These are phyloP conservation scores for Ettlia oleoabundans DNA, from an alignment of 139 green algal species.

Conservation along the genomic window DNA sequence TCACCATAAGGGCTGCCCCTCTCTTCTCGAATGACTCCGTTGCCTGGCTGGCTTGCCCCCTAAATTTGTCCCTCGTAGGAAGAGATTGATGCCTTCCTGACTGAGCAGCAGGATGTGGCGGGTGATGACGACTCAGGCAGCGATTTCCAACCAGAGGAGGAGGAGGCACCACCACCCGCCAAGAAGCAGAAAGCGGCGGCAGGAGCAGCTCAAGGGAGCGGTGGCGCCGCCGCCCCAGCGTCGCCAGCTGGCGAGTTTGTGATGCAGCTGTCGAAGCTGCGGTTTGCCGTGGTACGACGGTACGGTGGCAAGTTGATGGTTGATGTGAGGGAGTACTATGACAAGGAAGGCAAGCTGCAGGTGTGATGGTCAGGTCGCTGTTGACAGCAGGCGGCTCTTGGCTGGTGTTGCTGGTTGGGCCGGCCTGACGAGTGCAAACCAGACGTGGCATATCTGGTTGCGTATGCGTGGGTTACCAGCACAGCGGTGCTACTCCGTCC, in stretches of 20 bases:
- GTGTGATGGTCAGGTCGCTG: too few species aligned
- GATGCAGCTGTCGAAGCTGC: constrained; percentile 26
- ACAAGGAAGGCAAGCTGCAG: constrained; percentile 46
- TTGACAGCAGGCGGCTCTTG: too few species aligned
- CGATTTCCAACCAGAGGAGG: background rate
- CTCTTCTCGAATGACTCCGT: too few species aligned
- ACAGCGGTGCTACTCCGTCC: background rate
- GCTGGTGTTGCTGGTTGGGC: too few species aligned
- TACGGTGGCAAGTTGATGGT: constrained; percentile 43
- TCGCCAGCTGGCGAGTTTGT: background rate
- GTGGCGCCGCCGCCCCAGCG: background rate
- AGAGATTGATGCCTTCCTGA: constrained; percentile 42
- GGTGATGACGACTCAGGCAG: background rate
- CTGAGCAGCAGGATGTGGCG: constrained; percentile 6
- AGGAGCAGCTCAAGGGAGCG: too few species aligned
- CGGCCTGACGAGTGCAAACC: too few species aligned
- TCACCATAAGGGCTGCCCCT: too few species aligned
- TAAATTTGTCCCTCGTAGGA: background rate
- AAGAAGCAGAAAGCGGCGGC: constrained; percentile 2
- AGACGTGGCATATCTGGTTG: too few species aligned
- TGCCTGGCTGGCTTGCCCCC: too few species aligned
- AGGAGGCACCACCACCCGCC: background rate
- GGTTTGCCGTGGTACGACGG: constrained; percentile 41
- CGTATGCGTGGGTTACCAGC: too few species aligned
- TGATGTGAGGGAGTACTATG: constrained; percentile 66